phyloP scores from a whole-genome alignment of 2,329 filamentous ascomycete genomes.

The Blastomyces parvus region DNA sequence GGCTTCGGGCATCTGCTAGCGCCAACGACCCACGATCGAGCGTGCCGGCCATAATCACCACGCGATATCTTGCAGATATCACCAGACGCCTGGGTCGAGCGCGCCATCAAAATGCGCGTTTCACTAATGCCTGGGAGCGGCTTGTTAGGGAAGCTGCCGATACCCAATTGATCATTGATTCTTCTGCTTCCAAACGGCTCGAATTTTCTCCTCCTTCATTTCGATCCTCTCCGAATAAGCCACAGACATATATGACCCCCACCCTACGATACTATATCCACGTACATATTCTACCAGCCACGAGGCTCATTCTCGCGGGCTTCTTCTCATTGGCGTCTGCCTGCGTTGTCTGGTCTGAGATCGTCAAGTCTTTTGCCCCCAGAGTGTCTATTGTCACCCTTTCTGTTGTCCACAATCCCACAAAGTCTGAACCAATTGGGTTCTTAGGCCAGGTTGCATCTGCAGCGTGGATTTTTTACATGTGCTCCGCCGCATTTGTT shows the following conservation, averaged over 20 bases:
- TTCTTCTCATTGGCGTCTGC: constrained; percentile 65
- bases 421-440: constrained; percentile 64
- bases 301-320: constrained; percentile 55
- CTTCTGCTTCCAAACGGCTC: constrained; percentile 67
- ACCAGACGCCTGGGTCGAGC: constrained; percentile 74
- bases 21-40: constrained; percentile 33
- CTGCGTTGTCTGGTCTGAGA: constrained; percentile 85
- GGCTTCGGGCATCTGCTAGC: constrained; percentile 32
- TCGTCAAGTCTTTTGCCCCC: constrained; percentile 73
- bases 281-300: constrained; percentile 60
- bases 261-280: constrained; percentile 72
- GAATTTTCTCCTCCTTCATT: constrained; percentile 58
- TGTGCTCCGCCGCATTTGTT: constrained; percentile 80
- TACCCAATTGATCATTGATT: constrained; percentile 74
- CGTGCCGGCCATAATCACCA: constrained; percentile 76
- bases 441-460: constrained; percentile 80
- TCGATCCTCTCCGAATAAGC: constrained; percentile 34
- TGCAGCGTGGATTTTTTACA: constrained; percentile 85
- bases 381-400: constrained; percentile 59
- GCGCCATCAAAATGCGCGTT: constrained; percentile 71
- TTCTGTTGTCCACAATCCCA: constrained; percentile 54
- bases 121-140: constrained; percentile 74
- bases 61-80: constrained; percentile 84
- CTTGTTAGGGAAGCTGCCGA: constrained; percentile 65
- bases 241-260: constrained; percentile 50